A percentile compares a stretch with the other conserved stretches of the same genome.
Conservation (phyloP, 805 yeast species). For the Brettanomyces naardenensis region DNA sequence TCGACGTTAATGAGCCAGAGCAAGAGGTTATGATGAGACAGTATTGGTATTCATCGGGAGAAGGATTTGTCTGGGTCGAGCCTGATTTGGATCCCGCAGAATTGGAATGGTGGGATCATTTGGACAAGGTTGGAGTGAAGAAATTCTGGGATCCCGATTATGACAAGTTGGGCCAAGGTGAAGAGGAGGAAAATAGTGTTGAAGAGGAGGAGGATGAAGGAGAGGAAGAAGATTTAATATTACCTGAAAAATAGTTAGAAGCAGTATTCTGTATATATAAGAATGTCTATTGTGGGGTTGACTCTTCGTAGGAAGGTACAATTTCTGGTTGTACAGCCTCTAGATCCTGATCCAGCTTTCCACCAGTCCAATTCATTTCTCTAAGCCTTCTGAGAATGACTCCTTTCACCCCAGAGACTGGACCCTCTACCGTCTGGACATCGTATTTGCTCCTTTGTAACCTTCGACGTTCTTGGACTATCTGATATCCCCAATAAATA, state of each 20-base stretch:
- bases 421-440: no score
- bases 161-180: constrained; percentile 13
- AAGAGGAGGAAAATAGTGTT: constrained; percentile 2
- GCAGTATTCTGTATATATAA: no score
- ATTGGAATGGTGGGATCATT: constrained; percentile 28
- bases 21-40: constrained; percentile 67
- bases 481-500: neutral
- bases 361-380: constrained; percentile 1
- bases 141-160: constrained; percentile 24
- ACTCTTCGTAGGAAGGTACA: neutral
- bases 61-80: constrained; percentile 82
- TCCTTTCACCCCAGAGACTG: no score
- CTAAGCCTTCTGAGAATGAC: neutral
- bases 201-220: constrained; percentile 11
- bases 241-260: constrained; percentile 7
- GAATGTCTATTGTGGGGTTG: neutral
- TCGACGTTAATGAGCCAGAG: constrained; percentile 42
- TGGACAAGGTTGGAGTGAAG: constrained; percentile 22
- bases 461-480: no score
- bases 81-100: constrained; percentile 90
- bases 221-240: constrained; percentile 10
- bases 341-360: neutral
- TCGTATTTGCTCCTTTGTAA: no score
- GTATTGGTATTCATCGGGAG: constrained; percentile 84
- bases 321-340: no score